Conservation (phyloP, 2,329 filamentous ascomycete species). For the Talaromyces sp. region DNA sequence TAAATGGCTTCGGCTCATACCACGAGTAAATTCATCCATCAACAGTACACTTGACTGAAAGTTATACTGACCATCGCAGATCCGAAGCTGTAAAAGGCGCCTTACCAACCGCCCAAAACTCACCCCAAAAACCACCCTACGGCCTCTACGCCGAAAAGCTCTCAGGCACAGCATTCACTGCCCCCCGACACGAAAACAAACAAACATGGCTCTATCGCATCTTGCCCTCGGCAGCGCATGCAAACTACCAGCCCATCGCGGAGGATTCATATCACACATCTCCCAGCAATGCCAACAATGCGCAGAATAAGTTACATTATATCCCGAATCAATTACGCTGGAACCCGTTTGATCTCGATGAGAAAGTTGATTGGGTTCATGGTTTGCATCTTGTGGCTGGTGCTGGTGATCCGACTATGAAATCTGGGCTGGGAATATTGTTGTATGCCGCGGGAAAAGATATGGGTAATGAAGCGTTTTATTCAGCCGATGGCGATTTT, state of each 20-base stretch:
- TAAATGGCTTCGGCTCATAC: slow-evolving; percentile 74
- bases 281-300: slow-evolving; percentile 40
- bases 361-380: slow-evolving; percentile 67
- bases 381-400: slow-evolving; percentile 72
- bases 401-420: slow-evolving; percentile 74
- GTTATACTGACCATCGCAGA: slow-evolving; percentile 47
- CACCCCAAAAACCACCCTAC: slow-evolving; percentile 74
- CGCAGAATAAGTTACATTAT: slow-evolving; percentile 58
- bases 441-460: slow-evolving; percentile 75
- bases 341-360: slow-evolving; percentile 73
- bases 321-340: slow-evolving; percentile 80
- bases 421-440: slow-evolving; percentile 75
- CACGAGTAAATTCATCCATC: slow-evolving; percentile 65
- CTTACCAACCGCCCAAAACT: slow-evolving; percentile 73
- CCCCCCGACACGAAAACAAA: slow-evolving; percentile 66
- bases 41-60: too few species aligned
- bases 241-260: slow-evolving; percentile 48
- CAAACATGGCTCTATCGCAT: slow-evolving; percentile 73
- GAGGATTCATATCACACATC: slow-evolving; percentile 47
- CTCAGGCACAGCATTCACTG: slow-evolving; percentile 70
- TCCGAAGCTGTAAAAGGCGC: slow-evolving; percentile 74
- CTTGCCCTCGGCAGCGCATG: slow-evolving; percentile 62
- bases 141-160: slow-evolving; percentile 82
- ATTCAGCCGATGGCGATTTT: slow-evolving; percentile 79
- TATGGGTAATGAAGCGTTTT: slow-evolving; percentile 79